These are phyloP conservation scores for Lentinula guzmanii DNA, from an alignment of 768 basidiomycete genomes.

Conservation along the genomic window DNA sequence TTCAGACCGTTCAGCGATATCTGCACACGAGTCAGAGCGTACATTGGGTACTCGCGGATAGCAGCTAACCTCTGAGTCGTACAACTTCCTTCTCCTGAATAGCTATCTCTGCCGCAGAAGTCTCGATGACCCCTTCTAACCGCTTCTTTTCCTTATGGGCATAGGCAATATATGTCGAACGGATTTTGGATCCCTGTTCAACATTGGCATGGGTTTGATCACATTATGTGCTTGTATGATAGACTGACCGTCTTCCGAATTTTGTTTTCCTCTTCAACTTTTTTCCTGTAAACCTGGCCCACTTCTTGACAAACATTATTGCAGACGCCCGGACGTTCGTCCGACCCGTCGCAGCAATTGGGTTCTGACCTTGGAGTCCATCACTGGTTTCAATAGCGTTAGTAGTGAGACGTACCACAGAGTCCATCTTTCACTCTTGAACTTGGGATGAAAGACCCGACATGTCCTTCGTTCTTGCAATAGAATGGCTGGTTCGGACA, in stretches of 20 bases:
- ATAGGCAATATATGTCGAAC: constrained; percentile 79
- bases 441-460: constrained; percentile 71
- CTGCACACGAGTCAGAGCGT: constrained; percentile 28
- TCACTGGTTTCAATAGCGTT: background rate
- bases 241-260: constrained; percentile 56
- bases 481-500: constrained; percentile 74
- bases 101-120: constrained; percentile 51
- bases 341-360: constrained; percentile 94
- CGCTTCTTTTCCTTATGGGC: constrained; percentile 88
- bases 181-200: constrained; percentile 84
- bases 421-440: constrained; percentile 89
- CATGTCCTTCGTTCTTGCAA: constrained; percentile 84
- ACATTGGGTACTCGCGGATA: background rate
- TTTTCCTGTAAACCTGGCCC: constrained; percentile 63
- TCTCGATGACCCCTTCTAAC: constrained; percentile 57
- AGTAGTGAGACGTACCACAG: constrained; percentile 60
- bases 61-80: constrained; percentile 54
- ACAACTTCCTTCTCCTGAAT: constrained; percentile 66
- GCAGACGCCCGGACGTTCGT: constrained; percentile 81
- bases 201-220: background rate
- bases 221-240: constrained; percentile 1
- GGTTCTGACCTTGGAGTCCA: constrained; percentile 48
- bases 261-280: constrained; percentile 69
- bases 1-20: constrained; percentile 73
- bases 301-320: constrained; percentile 69